A percentile compares a stretch with the other conserved stretches of the same genome.
These are phyloP conservation scores for Neonectria ditissima DNA, from an alignment of 2,329 filamentous ascomycete species.

Conservation along the genomic window DNA sequence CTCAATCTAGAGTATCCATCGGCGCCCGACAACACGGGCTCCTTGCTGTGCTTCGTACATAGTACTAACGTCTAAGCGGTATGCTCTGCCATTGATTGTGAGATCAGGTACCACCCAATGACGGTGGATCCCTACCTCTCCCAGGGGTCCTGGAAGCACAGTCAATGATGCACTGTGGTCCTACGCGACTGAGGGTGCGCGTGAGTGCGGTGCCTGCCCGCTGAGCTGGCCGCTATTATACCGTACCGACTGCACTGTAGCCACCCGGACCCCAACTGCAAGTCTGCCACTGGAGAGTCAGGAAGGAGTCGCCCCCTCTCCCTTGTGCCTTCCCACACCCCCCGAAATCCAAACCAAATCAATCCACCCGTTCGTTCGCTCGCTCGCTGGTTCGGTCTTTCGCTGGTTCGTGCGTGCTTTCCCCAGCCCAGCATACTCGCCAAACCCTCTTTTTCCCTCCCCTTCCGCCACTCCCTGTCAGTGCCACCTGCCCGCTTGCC, in stretches of 20 bases:
- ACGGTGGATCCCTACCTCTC: background rate
- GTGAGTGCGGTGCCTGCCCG: background rate
- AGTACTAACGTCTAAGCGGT: background rate
- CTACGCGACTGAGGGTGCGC: background rate
- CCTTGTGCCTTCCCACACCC: constrained; percentile 5
- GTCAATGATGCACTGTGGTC: constrained; percentile 34
- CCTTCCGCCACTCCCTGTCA: constrained; percentile 24
- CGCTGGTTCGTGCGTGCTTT: constrained; percentile 26
- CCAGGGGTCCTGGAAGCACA: constrained; percentile 14
- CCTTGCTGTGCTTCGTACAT: background rate
- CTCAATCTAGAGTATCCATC: background rate
- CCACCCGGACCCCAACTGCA: constrained; percentile 2
- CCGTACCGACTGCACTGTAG: constrained; percentile 15
- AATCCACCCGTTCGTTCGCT: constrained; percentile 38
- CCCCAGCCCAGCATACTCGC: constrained; percentile 42
- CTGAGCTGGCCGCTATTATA: background rate
- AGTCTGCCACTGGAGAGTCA: background rate
- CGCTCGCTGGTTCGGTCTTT: background rate
- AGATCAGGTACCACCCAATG: constrained; percentile 5
- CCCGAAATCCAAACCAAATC: constrained; percentile 17
- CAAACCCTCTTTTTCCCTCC: constrained; percentile 31
- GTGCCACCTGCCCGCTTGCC: constrained; percentile 28
- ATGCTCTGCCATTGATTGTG: background rate
- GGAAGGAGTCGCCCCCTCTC: constrained; percentile 23
- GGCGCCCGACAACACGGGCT: background rate